phyloP scores from a whole-genome alignment of 2,329 filamentous ascomycete species.

The Cercospora zeae-maydis region DNA sequence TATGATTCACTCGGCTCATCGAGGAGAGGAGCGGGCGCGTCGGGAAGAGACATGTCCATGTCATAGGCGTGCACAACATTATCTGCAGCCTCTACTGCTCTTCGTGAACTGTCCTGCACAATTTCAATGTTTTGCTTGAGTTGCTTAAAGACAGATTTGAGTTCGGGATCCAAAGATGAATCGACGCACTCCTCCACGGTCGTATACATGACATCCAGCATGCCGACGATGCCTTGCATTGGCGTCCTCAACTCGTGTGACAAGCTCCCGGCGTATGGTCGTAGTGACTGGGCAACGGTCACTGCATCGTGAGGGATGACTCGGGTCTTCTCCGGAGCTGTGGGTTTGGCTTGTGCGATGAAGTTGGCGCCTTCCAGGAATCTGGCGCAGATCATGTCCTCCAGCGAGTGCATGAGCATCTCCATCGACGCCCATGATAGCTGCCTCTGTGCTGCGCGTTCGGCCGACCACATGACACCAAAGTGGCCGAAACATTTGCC shows the following conservation, averaged over 20 bases:
- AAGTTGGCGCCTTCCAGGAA: slow-evolving; percentile 55
- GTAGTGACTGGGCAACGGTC: slow-evolving; percentile 61
- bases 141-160: slow-evolving; percentile 56
- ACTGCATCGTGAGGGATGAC: slow-evolving; percentile 55
- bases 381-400: slow-evolving; percentile 61
- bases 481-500: slow-evolving; percentile 67
- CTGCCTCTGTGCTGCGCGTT: slow-evolving; percentile 54
- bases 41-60: slow-evolving; percentile 70
- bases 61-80: slow-evolving; percentile 74
- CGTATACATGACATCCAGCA: slow-evolving; percentile 73
- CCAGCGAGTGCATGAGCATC: slow-evolving; percentile 64
- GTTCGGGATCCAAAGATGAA: slow-evolving; percentile 49
- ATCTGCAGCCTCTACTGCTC: slow-evolving; percentile 69
- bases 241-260: slow-evolving; percentile 70
- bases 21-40: slow-evolving; percentile 46
- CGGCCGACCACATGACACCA: slow-evolving; percentile 66
- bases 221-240: slow-evolving; percentile 72
- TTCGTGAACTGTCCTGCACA: slow-evolving; percentile 68
- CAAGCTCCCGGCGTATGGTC: slow-evolving; percentile 67
- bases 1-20: slow-evolving; percentile 30
- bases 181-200: slow-evolving; percentile 65
- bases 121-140: slow-evolving; percentile 68
- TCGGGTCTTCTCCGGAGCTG: slow-evolving; percentile 37
- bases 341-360: slow-evolving; percentile 21
- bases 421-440: slow-evolving; percentile 66